Conservation (phyloP, 75 land plant species). For the Gnetum montanum region DNA sequence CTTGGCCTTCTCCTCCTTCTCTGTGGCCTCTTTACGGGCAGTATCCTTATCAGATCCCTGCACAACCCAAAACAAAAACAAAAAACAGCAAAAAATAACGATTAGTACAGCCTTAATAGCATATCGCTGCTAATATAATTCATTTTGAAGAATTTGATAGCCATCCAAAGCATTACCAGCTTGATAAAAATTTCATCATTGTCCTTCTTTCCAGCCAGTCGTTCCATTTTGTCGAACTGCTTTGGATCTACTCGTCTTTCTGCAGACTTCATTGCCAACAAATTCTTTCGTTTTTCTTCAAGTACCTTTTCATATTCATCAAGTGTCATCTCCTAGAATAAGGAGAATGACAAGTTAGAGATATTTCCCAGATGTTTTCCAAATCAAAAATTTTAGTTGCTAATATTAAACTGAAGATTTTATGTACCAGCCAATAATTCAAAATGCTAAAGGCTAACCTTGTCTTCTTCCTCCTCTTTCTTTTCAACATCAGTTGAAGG, state of each 20-base stretch:
- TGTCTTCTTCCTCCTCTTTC: constrained; percentile 19
- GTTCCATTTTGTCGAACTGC: constrained; percentile 57
- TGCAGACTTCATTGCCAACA: constrained; percentile 36
- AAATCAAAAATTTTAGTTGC: too few relatives aligned
- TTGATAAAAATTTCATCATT: constrained; percentile 57
- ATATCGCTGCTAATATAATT: not conserved
- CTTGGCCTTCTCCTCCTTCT: constrained; percentile 59
- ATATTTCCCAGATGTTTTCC: too few relatives aligned
- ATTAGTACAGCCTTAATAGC: not conserved
- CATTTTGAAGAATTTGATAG: not conserved
- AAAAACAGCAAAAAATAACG: too few relatives aligned
- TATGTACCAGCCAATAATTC: too few relatives aligned
- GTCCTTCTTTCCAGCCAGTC: constrained; percentile 35
- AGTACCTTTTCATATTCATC: constrained; percentile 64
- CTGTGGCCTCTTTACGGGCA: constrained; percentile 44
- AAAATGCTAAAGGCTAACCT: constrained; percentile 7
- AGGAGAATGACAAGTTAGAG: not conserved
- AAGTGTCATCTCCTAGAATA: constrained; percentile 46
- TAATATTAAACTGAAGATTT: too few relatives aligned
- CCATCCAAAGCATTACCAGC: constrained; percentile 35
- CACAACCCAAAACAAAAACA: not conserved
- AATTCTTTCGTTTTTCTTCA: constrained; percentile 48
- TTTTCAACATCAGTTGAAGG: constrained; percentile 7
- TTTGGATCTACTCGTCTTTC: constrained; percentile 56
- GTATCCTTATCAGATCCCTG: constrained; percentile 55